These are phyloP conservation scores for Ormosia semicastrata DNA, from an alignment of 306 rosid genomes.

Conservation along the genomic window DNA sequence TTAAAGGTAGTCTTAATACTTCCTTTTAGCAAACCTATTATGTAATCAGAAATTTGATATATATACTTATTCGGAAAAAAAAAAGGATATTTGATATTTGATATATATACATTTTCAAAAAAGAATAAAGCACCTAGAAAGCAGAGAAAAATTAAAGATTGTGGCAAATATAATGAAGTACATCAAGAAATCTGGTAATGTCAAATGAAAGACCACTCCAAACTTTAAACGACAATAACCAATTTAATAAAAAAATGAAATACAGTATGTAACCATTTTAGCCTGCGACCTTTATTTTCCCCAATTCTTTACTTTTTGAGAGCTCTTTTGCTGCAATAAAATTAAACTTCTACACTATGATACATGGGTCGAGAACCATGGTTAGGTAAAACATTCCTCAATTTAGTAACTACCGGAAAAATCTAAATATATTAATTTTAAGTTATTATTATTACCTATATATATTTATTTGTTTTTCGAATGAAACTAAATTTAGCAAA, in stretches of 20 bases:
- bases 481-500: too few species aligned
- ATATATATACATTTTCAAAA: not conserved
- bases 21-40: too few species aligned
- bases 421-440: too few species aligned
- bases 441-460: too few species aligned
- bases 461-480: too few species aligned
- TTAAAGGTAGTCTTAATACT: too few species aligned
- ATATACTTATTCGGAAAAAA: not conserved
- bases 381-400: too few species aligned
- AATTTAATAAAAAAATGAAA: conserved; percentile 46
- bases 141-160: conserved; percentile 1
- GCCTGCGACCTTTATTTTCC: conserved; percentile 70
- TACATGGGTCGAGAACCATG: too few species aligned
- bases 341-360: not conserved
- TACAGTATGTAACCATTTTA: conserved; percentile 40
- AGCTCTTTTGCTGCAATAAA: conserved; percentile 60
- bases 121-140: not conserved
- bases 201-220: conserved; percentile 52
- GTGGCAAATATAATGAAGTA: conserved; percentile 34
- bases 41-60: too few species aligned
- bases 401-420: too few species aligned
- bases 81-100: not conserved
- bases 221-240: conserved; percentile 47
- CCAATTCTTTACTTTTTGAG: conserved; percentile 69
- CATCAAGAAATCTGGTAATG: conserved; percentile 52